Percentiles rank a stretch among this genome's conserved stretches.
phyloP scores from a whole-genome alignment of 306 rosid species.

The Quercus dentata region DNA sequence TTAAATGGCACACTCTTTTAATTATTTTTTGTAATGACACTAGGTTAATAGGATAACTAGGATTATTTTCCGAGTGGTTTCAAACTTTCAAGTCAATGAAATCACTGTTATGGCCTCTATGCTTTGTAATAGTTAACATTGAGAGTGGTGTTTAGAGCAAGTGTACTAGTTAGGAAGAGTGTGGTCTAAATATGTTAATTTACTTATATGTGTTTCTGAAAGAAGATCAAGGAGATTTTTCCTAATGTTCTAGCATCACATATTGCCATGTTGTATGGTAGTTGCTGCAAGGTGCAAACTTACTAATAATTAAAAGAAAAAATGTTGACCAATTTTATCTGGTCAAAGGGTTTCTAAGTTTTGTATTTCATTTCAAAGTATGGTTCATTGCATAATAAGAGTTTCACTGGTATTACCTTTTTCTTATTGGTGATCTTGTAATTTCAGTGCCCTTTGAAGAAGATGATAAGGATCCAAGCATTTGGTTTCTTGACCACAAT shows the following conservation, averaged over 20 bases:
- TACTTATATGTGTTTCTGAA: not conserved
- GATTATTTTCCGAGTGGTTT: not conserved
- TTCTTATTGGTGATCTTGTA: not conserved
- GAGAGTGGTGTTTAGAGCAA: not conserved
- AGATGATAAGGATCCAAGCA: slow-evolving; percentile 86
- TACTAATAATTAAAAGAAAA: too few relatives aligned
- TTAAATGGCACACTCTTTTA: not conserved
- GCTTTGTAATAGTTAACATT: not conserved
- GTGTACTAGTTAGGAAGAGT: not conserved
- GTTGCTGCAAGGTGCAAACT: too few relatives aligned
- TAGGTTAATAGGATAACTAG: not conserved
- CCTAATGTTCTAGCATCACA: not conserved
- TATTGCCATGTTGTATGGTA: not conserved
- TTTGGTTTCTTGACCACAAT: slow-evolving; percentile 95
- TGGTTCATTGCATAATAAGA: not conserved
- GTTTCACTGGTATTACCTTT: not conserved
- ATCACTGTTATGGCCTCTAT: not conserved
- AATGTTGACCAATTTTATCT: not conserved
- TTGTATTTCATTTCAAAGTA: not conserved
- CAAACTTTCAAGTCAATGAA: not conserved
- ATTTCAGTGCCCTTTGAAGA: slow-evolving; percentile 90
- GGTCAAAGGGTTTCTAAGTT: not conserved
- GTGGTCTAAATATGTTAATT: not conserved
- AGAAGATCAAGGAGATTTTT: not conserved
- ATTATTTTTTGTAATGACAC: not conserved